Evolutionary conservation across 495 filamentous ascomycete species (phyloP).

Genomic region (Beverwykella pulmonaria): DNA sequence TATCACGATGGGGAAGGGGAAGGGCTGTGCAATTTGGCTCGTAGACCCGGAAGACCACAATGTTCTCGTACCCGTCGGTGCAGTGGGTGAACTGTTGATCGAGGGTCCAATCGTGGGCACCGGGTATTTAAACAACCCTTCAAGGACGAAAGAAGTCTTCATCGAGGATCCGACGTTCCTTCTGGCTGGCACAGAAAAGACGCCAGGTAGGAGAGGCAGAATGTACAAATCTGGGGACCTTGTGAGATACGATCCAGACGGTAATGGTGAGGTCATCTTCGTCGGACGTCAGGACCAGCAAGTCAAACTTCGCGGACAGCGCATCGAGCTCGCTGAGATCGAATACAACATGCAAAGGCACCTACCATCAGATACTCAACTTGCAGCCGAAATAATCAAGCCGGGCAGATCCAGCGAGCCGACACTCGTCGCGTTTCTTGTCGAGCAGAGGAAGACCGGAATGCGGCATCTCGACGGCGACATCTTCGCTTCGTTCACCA

Average conservation of each 20-base stretch:
- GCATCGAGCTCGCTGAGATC: constrained; percentile 68
- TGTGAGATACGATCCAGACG: constrained; percentile 61
- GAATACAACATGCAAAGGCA: constrained; percentile 57
- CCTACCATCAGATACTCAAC: constrained; percentile 41
- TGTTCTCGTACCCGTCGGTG: constrained; percentile 35
- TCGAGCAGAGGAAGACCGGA: constrained; percentile 22
- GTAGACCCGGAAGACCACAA: constrained; percentile 58
- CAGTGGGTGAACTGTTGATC: constrained; percentile 32
- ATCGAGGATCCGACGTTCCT: constrained; percentile 54
- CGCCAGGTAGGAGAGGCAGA: constrained; percentile 52
- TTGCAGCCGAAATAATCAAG: constrained; percentile 52
- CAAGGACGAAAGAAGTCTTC: constrained; percentile 50
- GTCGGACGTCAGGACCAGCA: constrained; percentile 66
- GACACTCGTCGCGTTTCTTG: constrained; percentile 50
- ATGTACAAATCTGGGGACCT: constrained; percentile 72
- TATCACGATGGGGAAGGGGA: constrained; percentile 51
- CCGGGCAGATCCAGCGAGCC: constrained; percentile 46
- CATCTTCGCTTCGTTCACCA: constrained; percentile 10
- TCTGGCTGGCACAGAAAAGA: constrained; percentile 26
- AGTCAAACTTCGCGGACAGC: constrained; percentile 67
- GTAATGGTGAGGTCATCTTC: constrained; percentile 57
- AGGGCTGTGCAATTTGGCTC: constrained; percentile 57
- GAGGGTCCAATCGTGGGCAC: constrained; percentile 30
- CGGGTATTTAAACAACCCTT: constrained; percentile 28
- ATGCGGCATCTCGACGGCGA: constrained; percentile 5